Conservation (phyloP, 805 yeast species). For the Candida palmyrensis region DNA sequence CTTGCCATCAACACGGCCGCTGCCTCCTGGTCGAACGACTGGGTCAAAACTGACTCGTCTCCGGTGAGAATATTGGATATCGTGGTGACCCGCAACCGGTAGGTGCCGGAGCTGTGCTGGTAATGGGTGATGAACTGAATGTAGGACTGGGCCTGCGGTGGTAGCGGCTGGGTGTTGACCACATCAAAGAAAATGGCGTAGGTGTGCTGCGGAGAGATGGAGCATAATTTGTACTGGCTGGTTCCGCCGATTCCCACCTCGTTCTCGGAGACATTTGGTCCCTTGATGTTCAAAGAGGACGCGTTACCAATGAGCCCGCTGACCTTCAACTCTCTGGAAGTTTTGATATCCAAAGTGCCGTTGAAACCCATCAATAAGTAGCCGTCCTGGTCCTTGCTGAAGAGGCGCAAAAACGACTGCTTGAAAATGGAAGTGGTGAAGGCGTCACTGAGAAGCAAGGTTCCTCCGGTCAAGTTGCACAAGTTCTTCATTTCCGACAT, state of each 20-base stretch:
- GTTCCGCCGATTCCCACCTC: slow-evolving; percentile 95
- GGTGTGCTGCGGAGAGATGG: slow-evolving; percentile 81
- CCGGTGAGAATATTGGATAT: slow-evolving; percentile 52
- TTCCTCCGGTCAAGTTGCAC: slow-evolving; percentile 87
- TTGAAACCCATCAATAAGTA: slow-evolving; percentile 86
- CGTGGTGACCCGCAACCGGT: slow-evolving; percentile 87
- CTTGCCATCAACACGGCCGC: slow-evolving; percentile 94
- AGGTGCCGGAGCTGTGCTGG: slow-evolving; percentile 93
- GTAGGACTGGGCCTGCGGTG: slow-evolving; percentile 44
- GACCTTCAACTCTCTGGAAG: slow-evolving; percentile 81
- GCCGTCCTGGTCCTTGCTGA: slow-evolving; percentile 83
- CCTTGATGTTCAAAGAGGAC: slow-evolving; percentile 61
- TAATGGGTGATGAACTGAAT: slow-evolving; percentile 88
- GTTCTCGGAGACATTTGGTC: slow-evolving; percentile 78
- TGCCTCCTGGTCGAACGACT: slow-evolving; percentile 96
- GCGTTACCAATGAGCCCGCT: slow-evolving; percentile 95
- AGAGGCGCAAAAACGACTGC: slow-evolving; percentile 83
- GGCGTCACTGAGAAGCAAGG: slow-evolving; percentile 81
- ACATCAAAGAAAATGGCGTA: slow-evolving; percentile 90
- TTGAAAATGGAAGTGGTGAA: slow-evolving; percentile 93
- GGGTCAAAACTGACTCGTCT: slow-evolving; percentile 43
- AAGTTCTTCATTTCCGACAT: slow-evolving; percentile 88
- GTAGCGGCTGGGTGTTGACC: slow-evolving; percentile 39
- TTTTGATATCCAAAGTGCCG: slow-evolving; percentile 81
- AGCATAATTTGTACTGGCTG: slow-evolving; percentile 79